Evolutionary conservation across 495 filamentous ascomycete species (phyloP).

Genomic region (Cenococcum geophilum): DNA sequence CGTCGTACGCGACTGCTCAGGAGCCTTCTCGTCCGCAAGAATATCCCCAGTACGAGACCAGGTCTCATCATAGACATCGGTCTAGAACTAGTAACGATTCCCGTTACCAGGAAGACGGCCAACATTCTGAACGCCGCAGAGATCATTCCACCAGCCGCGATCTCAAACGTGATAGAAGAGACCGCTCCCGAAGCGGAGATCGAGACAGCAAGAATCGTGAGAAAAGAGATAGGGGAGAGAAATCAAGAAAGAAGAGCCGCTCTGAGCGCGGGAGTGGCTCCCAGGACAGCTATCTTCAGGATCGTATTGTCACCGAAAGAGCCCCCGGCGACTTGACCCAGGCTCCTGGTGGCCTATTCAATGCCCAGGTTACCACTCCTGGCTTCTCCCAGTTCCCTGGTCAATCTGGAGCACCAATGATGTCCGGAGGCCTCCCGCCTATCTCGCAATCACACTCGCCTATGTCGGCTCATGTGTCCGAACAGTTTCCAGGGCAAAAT

Average conservation of each 20-base stretch:
- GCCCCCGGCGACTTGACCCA: conserved; percentile 26
- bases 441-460: conserved; percentile 25
- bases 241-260: conserved; percentile 17
- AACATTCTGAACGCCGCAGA: conserved; percentile 15
- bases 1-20: conserved; percentile 52
- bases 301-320: conserved; percentile 18
- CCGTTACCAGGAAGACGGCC: conserved; percentile 13
- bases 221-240: conserved; percentile 9
- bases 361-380: conserved; percentile 34
- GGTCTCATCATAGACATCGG: conserved; percentile 8
- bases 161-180: conserved; percentile 14
- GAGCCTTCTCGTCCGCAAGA: conserved; percentile 26
- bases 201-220: conserved; percentile 24
- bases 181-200: conserved; percentile 27
- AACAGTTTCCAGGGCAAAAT: conserved; percentile 57
- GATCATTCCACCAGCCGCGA: conserved; percentile 24
- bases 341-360: conserved; percentile 36
- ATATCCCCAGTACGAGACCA: conserved; percentile 9
- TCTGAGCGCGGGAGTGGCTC: conserved; percentile 13
- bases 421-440: conserved; percentile 27
- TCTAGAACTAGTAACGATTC: conserved; percentile 18
- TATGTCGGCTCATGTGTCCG: conserved; percentile 49
- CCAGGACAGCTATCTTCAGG: conserved; percentile 8
- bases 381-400: conserved; percentile 46
- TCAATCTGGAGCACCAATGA: conserved; percentile 35